Percentiles rank a stretch among this genome's conserved stretches.
Evolutionary conservation across 331 rosid genomes (phyloP).

Genomic region (Ulmus americana): DNA sequence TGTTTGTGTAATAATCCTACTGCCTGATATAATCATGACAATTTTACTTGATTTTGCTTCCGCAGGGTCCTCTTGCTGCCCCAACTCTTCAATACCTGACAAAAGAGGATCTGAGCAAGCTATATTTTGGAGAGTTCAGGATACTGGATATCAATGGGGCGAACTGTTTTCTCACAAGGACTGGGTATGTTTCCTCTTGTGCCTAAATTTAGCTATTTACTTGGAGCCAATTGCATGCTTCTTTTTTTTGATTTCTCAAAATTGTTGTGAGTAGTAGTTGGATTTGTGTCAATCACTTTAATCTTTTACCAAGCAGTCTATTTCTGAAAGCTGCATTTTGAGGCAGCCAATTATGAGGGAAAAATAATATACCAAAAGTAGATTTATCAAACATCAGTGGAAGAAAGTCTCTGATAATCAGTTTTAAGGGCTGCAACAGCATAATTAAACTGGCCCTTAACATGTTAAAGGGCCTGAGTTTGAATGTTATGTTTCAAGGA

Average conservation of each 20-base stretch:
- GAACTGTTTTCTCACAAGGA: slow-evolving; percentile 80
- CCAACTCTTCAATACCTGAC: slow-evolving; percentile 89
- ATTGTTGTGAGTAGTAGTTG: no score
- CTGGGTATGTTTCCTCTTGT: slow-evolving; percentile 60
- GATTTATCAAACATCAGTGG: no score
- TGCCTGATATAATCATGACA: not conserved
- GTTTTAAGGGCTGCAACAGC: no score
- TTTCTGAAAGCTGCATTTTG: no score
- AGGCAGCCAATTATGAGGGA: no score
- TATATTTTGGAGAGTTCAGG: slow-evolving; percentile 75
- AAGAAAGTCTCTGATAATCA: no score
- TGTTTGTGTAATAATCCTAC: not conserved
- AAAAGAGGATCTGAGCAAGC: slow-evolving; percentile 80
- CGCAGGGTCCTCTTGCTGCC: slow-evolving; percentile 95
- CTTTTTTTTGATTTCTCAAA: no score
- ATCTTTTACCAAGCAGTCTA: no score
- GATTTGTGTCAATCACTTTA: no score
- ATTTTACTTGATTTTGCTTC: slow-evolving; percentile 10
- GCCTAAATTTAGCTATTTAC: slow-evolving; percentile 3
- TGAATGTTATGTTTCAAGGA: not conserved
- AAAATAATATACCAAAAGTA: no score
- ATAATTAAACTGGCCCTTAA: not conserved
- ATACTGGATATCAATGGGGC: slow-evolving; percentile 80
- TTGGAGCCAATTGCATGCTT: no score
- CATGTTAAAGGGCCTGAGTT: not conserved